Base-by-base conservation (phyloP, 768 basidiomycete species). In the Dioszegia hungarica region DNA sequence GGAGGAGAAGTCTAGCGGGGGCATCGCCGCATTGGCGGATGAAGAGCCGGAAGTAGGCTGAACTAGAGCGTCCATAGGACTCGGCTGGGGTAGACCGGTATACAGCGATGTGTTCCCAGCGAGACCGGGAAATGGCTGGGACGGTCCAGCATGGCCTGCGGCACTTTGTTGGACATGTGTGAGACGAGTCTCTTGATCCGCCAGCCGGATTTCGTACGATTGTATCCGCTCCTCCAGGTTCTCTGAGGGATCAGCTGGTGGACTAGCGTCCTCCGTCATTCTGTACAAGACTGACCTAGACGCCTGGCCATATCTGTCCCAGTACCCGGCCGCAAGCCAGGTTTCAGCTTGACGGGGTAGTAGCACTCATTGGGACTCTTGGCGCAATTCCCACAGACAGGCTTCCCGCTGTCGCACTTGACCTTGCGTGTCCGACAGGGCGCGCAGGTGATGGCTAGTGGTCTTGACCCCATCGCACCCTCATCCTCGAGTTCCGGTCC, bases 281-380 rank as follows among this genome's bases (percentile, higher is more conserved):
- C 37, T 20, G 36, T 25, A 29, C 2, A 15, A 15, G 25, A 64
- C 60, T 63, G 48, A 67, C 67, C 73, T 44, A 75, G 46, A 31
- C 73, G 55, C 46, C 61, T 63, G 39, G 65, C 57, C 66, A 70
- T 70, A 11, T 70, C 70, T 47, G 65, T 59, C 15, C 73, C 73
- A 2, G 70, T 72, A 1, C 73, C 73, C 4, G 73, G 65, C 28
- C 69, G 62, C 14, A 75, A 49, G 11, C 73, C 73, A 15, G 73
- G 73, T 45, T 75, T 75, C 37, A 64, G 62, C 53, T 70, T 70
- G 22, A 63, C 53, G 4, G 68, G 63, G 28, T 75, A 75, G 17
- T 62, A 63, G 49, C 73, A 75, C 25, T 70, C 69, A 10, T 56
- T 47, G 4, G 69, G 69, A 40, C 64, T 66, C 56, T 66, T 66